phyloP scores from a whole-genome alignment of 202 grass and related monocot species.

The Setaria viridis region DNA sequence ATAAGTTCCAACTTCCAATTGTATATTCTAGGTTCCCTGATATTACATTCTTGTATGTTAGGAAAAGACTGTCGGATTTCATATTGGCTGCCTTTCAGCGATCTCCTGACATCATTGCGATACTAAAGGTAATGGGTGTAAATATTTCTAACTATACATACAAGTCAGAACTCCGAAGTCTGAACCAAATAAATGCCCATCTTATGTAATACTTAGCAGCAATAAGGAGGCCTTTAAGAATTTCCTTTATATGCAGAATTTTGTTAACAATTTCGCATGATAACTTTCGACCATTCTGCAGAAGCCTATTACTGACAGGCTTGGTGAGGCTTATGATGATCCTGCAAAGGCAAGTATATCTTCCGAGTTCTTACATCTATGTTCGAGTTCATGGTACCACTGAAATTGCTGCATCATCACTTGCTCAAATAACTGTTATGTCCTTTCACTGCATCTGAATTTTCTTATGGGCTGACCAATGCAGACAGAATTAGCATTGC shows the following conservation, averaged over 20 bases:
- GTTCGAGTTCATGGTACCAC: slow-evolving; percentile 11
- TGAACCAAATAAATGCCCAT: slow-evolving; percentile 13
- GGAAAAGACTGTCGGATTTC: slow-evolving; percentile 86
- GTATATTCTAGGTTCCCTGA: slow-evolving; percentile 26
- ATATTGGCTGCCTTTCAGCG: slow-evolving; percentile 82
- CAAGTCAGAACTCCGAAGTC: slow-evolving; percentile 33
- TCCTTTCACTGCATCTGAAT: slow-evolving; percentile 13
- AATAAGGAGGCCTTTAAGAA: background rate
- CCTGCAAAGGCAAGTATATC: slow-evolving; percentile 75
- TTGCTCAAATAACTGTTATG: slow-evolving; percentile 4
- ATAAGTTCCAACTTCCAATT: slow-evolving; percentile 16
- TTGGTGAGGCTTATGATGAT: slow-evolving; percentile 81
- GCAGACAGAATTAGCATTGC: slow-evolving; percentile 91
- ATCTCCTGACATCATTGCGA: slow-evolving; percentile 78
- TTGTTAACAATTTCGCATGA: slow-evolving; percentile 30
- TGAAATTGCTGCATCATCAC: background rate
- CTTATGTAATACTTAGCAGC: background rate
- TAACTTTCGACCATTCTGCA: slow-evolving; percentile 54
- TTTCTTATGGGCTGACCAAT: slow-evolving; percentile 21
- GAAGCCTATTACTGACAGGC: slow-evolving; percentile 93
- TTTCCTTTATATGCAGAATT: slow-evolving; percentile 30
- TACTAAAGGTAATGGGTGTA: slow-evolving; percentile 70
- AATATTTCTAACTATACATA: slow-evolving; percentile 13
- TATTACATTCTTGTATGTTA: slow-evolving; percentile 62
- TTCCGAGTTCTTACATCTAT: slow-evolving; percentile 33